A percentile compares a stretch with the other conserved stretches of the same genome.
Evolutionary conservation across 306 rosid species (phyloP).

Genomic region (Fragaria nilgerrensis): DNA sequence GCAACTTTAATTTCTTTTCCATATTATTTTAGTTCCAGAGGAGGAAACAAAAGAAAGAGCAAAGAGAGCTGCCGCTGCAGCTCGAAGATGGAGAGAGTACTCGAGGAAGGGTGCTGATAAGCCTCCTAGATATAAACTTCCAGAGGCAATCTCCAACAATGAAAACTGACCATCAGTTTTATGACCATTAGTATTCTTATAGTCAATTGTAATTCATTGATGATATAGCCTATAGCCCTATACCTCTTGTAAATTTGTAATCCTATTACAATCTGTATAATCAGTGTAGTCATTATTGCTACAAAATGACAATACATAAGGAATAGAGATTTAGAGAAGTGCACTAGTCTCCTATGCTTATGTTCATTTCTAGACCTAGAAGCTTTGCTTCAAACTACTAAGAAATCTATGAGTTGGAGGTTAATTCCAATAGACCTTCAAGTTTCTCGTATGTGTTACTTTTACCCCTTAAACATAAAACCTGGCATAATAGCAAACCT

Average conservation of each 20-base stretch:
- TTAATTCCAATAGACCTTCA: background rate
- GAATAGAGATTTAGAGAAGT: background rate
- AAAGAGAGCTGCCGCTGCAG: constrained; percentile 78
- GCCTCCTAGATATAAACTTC: constrained; percentile 84
- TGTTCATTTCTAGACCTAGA: background rate
- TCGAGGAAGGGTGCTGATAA: constrained; percentile 81
- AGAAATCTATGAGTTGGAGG: background rate
- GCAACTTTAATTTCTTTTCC: background rate
- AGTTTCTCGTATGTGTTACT: background rate
- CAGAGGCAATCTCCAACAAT: constrained; percentile 50
- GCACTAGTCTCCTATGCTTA: background rate
- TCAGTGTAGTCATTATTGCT: background rate
- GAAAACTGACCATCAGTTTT: constrained; percentile 44
- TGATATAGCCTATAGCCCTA: background rate
- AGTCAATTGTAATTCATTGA: constrained; percentile 36
- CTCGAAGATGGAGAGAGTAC: constrained; percentile 96
- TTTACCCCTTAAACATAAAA: no score
- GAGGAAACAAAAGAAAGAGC: constrained; percentile 73
- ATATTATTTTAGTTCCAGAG: constrained; percentile 39
- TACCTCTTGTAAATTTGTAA: background rate
- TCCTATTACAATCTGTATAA: background rate
- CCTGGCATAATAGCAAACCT: no score
- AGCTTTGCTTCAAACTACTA: background rate
- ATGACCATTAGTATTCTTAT: constrained; percentile 6
- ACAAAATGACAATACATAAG: constrained; percentile 6